Percentiles rank a stretch among this genome's conserved stretches.
Evolutionary conservation across 1,284 basidiomycete species (phyloP).

Genomic region (Ustilago sp.): DNA sequence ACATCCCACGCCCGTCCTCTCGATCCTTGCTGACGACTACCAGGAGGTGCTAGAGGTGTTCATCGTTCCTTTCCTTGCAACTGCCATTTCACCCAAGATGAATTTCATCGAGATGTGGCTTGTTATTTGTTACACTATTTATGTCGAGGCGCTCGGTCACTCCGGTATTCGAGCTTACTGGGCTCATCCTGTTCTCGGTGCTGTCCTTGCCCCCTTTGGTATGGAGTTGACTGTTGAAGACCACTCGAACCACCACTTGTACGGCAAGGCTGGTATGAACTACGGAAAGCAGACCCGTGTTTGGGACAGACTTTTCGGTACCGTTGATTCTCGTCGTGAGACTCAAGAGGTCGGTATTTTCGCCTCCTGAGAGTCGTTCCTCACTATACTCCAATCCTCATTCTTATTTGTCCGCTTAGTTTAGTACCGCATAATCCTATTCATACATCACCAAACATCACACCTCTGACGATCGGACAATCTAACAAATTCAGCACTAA

Average conservation of each 20-base stretch:
- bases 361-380: constrained; percentile 5
- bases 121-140: constrained; percentile 56
- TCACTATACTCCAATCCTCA: neutral
- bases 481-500: too few relatives aligned
- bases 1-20: constrained; percentile 62
- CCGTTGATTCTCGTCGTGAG: constrained; percentile 63
- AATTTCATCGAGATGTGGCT: constrained; percentile 60
- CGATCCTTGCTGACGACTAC: constrained; percentile 60
- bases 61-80: constrained; percentile 56
- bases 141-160: constrained; percentile 61
- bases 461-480: too few relatives aligned
- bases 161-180: constrained; percentile 61
- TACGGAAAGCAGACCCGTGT: constrained; percentile 68
- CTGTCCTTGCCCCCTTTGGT: constrained; percentile 52
- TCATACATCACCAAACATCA: too few relatives aligned
- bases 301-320: constrained; percentile 68
- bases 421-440: neutral
- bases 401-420: constrained; percentile 1
- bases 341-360: constrained; percentile 43
- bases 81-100: constrained; percentile 57
- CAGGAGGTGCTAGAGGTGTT: constrained; percentile 65
- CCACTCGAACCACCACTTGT: constrained; percentile 68
- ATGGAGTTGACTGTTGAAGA: constrained; percentile 68
- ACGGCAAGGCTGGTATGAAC: constrained; percentile 60
- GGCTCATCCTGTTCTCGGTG: constrained; percentile 42